Conservation (phyloP, 306 rosid genomes). For the Begonia loranthoides region DNA sequence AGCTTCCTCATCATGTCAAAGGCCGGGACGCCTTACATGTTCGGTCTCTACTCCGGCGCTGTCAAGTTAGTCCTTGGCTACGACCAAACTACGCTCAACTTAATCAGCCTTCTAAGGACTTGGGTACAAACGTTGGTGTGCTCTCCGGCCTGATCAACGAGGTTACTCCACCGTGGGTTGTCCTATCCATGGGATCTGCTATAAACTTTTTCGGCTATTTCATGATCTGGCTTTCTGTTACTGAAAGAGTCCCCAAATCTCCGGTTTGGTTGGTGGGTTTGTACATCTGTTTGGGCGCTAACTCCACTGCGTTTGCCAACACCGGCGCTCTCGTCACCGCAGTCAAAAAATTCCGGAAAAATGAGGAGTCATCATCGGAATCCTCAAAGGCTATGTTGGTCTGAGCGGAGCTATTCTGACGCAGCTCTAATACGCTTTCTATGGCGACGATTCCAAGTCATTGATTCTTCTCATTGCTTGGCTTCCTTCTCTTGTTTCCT, state of each 20-base stretch:
- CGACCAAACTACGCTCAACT: too few species aligned
- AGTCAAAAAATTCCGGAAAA: too few species aligned
- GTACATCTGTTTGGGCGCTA: conserved; percentile 37
- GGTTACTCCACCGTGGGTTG: too few species aligned
- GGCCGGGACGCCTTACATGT: conserved; percentile 79
- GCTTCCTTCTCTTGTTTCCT: conserved; percentile 37
- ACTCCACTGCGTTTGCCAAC: conserved; percentile 39
- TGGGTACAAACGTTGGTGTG: too few species aligned
- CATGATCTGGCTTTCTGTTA: conserved; percentile 39
- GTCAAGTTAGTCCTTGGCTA: too few species aligned
- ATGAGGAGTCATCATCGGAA: conserved; percentile 35
- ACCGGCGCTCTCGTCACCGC: too few species aligned
- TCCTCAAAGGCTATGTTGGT: conserved; percentile 44
- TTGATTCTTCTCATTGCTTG: conserved; percentile 42
- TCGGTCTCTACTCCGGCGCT: too few species aligned
- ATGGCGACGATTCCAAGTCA: conserved; percentile 19
- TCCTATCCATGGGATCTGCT: too few species aligned
- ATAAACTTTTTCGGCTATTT: too few species aligned
- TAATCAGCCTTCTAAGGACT: too few species aligned
- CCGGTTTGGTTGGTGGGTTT: conserved; percentile 40
- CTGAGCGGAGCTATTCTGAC: conserved; percentile 50
- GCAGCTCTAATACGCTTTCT: conserved; percentile 29
- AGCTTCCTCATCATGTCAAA: conserved; percentile 61
- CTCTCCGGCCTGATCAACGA: too few species aligned
- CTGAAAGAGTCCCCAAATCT: conserved; percentile 22